Conservation (phyloP, 768 basidiomycete species). For the Fomitopsis serialis region DNA sequence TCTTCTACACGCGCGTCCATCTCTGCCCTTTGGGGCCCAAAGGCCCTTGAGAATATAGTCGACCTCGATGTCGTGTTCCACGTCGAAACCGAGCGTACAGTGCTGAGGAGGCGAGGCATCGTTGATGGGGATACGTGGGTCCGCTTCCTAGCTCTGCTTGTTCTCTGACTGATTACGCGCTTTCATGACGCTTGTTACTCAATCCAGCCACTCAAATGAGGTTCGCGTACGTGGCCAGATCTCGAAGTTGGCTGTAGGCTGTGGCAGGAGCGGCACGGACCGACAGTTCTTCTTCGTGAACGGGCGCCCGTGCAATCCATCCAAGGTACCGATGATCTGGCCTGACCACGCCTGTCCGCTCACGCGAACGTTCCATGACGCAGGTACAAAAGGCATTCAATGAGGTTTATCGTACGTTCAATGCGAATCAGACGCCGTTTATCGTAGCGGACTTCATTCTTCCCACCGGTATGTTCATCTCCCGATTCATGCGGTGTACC, state of each 20-base stretch:
- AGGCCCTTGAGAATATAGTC: constrained; percentile 67
- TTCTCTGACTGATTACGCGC: not conserved
- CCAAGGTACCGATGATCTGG: constrained; percentile 46
- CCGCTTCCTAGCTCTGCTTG: not conserved
- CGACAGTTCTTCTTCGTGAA: constrained; percentile 93
- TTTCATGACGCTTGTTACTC: not conserved
- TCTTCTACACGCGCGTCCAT: constrained; percentile 59
- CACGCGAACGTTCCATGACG: not conserved
- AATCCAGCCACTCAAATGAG: constrained; percentile 18
- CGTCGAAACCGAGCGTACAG: constrained; percentile 59
- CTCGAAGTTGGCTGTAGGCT: constrained; percentile 73
- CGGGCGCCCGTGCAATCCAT: constrained; percentile 77
- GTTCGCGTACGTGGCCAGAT: constrained; percentile 73
- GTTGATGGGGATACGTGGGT: constrained; percentile 11
- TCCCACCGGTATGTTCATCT: constrained; percentile 57
- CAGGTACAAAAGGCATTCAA: constrained; percentile 88
- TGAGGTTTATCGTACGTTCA: constrained; percentile 87
- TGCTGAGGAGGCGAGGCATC: constrained; percentile 38
- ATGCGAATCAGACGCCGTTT: constrained; percentile 69
- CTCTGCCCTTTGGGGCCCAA: constrained; percentile 80
- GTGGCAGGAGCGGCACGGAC: constrained; percentile 75
- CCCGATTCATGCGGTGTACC: not conserved
- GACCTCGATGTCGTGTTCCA: constrained; percentile 67
- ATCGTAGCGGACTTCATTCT: constrained; percentile 79
- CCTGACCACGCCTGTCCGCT: not conserved